These are phyloP conservation scores for Serendipita sp. DNA, from an alignment of 768 basidiomycete genomes.

Conservation along the genomic window DNA sequence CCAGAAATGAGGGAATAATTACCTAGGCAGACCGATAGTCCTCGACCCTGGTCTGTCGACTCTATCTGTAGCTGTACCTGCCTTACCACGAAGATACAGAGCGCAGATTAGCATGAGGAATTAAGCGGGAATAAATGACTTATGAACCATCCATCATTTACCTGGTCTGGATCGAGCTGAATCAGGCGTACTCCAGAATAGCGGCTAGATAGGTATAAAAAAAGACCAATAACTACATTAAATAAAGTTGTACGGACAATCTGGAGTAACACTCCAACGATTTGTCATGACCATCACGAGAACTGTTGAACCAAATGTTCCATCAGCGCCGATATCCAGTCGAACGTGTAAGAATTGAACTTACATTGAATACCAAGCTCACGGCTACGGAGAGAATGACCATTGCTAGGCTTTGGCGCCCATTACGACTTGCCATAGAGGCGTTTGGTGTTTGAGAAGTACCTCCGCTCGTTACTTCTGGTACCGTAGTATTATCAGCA, in stretches of 20 bases:
- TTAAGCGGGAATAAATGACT: not conserved
- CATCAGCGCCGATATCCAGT: too few species aligned
- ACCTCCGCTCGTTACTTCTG: slow-evolving; percentile 9
- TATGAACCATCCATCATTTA: slow-evolving; percentile 28
- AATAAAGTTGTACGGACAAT: not conserved
- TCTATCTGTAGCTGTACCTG: slow-evolving; percentile 28
- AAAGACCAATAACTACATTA: slow-evolving; percentile 11
- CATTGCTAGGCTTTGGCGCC: slow-evolving; percentile 60
- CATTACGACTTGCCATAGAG: slow-evolving; percentile 11
- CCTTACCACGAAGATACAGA: not conserved
- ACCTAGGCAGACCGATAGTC: slow-evolving; percentile 34
- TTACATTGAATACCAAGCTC: slow-evolving; percentile 45
- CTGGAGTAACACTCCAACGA: slow-evolving; percentile 16
- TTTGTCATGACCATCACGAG: slow-evolving; percentile 25
- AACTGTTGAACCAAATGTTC: too few species aligned
- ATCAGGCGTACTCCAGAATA: slow-evolving; percentile 38
- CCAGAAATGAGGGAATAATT: slow-evolving; percentile 35
- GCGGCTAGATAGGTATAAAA: slow-evolving; percentile 35
- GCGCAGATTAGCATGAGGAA: not conserved
- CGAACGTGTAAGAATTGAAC: too few species aligned
- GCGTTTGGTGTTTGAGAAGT: not conserved
- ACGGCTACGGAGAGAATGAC: slow-evolving; percentile 77
- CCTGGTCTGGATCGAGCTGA: slow-evolving; percentile 28
- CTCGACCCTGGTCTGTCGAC: slow-evolving; percentile 20
- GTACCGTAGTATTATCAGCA: slow-evolving; percentile 43